A percentile compares a stretch with the other conserved stretches of the same genome.
phyloP scores from a whole-genome alignment of 768 basidiomycete genomes.

The Rhizopogon vesiculosus region DNA sequence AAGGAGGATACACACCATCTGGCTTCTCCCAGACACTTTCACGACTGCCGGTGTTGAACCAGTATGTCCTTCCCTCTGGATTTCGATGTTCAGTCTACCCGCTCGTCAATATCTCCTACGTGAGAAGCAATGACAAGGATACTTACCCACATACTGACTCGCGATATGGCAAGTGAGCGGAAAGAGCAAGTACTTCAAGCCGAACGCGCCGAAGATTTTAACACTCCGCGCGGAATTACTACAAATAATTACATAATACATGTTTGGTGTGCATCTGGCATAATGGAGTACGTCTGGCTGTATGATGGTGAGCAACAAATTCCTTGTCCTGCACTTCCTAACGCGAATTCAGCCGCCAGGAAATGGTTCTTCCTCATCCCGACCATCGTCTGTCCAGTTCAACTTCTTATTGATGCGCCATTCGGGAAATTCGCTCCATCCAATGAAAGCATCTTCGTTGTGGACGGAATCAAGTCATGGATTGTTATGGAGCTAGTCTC shows the following conservation, averaged over 20 bases:
- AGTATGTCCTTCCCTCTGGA: conserved; percentile 96
- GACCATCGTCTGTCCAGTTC: conserved; percentile 28
- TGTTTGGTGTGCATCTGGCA: too few relatives aligned
- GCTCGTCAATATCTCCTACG: not conserved
- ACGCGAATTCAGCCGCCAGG: conserved; percentile 23
- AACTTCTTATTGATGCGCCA: conserved; percentile 63
- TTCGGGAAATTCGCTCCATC: conserved; percentile 71
- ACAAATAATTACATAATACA: too few relatives aligned
- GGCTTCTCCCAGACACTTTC: conserved; percentile 99
- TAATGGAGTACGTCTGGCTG: conserved; percentile 9
- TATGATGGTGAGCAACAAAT: conserved; percentile 18
- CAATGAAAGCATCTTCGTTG: conserved; percentile 38
- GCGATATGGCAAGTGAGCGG: not conserved
- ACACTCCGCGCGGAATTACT: too few relatives aligned
- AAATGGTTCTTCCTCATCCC: conserved; percentile 45
- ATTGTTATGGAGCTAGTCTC: conserved; percentile 73
- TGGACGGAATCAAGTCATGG: conserved; percentile 67
- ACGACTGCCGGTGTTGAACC: conserved; percentile 86
- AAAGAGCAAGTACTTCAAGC: not conserved
- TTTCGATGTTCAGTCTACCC: conserved; percentile 88
- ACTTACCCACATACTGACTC: conserved; percentile 29
- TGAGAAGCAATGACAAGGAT: not conserved
- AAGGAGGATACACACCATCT: conserved; percentile 52
- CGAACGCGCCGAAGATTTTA: too few relatives aligned
- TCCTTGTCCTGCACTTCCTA: not conserved